Evolutionary conservation across 192 early-diverging fungal genomes (phyloP).

Genomic region (Linnemannia elongata): DNA sequence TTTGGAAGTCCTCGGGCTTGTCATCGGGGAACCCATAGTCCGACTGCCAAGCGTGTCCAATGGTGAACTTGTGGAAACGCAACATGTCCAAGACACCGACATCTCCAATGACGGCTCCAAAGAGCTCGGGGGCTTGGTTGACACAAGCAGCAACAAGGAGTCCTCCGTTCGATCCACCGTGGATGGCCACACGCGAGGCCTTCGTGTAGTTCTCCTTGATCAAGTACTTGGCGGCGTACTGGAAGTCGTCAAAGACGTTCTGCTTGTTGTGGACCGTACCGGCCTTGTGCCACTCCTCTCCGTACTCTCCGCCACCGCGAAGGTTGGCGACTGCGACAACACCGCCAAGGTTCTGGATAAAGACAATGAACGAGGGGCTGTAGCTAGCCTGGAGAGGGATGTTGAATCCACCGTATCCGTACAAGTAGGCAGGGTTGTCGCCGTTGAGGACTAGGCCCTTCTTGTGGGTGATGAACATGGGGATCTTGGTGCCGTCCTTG

Average conservation of each 20-base stretch:
- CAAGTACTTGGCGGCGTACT: conserved; percentile 74
- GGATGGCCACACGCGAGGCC: conserved; percentile 68
- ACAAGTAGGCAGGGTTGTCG: conserved; percentile 70
- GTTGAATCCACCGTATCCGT: conserved; percentile 81
- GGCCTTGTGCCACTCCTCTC: conserved; percentile 65
- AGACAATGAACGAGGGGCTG: conserved; percentile 46
- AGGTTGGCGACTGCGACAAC: conserved; percentile 75
- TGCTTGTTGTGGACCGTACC: conserved; percentile 77
- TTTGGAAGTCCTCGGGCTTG: conserved; percentile 73
- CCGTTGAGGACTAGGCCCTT: conserved; percentile 67
- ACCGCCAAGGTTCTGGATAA: conserved; percentile 69
- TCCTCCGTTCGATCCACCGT: conserved; percentile 82
- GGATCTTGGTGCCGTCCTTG: conserved; percentile 77
- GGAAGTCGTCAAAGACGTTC: conserved; percentile 84
- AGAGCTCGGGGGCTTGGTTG: conserved; percentile 83
- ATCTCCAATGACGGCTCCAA: conserved; percentile 71
- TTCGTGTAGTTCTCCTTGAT: conserved; percentile 68
- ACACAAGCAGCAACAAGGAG: conserved; percentile 76
- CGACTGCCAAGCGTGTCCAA: conserved; percentile 76
- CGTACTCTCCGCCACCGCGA: conserved; percentile 79
- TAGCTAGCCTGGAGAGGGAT: conserved; percentile 65
- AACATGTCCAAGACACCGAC: conserved; percentile 82
- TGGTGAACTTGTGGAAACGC: conserved; percentile 86
- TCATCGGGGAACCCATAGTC: conserved; percentile 79
- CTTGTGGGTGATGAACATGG: conserved; percentile 76